phyloP scores from a whole-genome alignment of 2,329 filamentous ascomycete genomes.

The Cordyceps sp. region DNA sequence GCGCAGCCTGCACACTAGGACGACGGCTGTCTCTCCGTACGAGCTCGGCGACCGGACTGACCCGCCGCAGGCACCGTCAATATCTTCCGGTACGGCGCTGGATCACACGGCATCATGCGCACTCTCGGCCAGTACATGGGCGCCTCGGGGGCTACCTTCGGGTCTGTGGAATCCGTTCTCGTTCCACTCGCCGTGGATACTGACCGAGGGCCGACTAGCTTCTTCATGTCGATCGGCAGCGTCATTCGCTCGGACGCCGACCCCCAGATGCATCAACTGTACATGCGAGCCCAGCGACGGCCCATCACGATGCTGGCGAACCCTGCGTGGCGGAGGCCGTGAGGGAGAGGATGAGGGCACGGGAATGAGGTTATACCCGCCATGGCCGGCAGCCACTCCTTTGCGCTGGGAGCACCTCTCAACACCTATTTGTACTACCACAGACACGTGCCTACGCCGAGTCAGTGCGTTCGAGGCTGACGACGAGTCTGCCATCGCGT shows the following conservation, averaged over 20 bases:
- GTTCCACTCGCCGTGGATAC: constrained; percentile 1
- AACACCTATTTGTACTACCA: no score
- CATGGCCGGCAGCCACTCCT: no score
- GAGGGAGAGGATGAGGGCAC: neutral
- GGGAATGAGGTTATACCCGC: constrained; percentile 2
- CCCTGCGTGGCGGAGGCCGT: constrained; percentile 16
- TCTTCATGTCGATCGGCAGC: constrained; percentile 98
- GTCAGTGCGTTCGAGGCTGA: no score
- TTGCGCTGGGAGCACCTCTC: no score
- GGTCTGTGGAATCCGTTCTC: constrained; percentile 33
- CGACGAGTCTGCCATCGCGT: no score
- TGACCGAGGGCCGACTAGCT: constrained; percentile 27
- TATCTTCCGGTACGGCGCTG: constrained; percentile 89
- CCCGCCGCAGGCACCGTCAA: constrained; percentile 58
- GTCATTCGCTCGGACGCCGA: constrained; percentile 87
- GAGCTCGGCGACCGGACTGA: neutral
- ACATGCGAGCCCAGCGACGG: constrained; percentile 54
- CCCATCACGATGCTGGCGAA: constrained; percentile 45
- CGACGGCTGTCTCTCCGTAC: no score
- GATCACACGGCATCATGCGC: constrained; percentile 82
- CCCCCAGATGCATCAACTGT: constrained; percentile 57
- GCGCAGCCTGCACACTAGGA: no score
- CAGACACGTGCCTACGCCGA: no score
- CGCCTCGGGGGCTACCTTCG: constrained; percentile 87
- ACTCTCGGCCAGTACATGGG: constrained; percentile 95